Conservation (phyloP, 108 stramenopile species). For the Epipyxis sp. region DNA sequence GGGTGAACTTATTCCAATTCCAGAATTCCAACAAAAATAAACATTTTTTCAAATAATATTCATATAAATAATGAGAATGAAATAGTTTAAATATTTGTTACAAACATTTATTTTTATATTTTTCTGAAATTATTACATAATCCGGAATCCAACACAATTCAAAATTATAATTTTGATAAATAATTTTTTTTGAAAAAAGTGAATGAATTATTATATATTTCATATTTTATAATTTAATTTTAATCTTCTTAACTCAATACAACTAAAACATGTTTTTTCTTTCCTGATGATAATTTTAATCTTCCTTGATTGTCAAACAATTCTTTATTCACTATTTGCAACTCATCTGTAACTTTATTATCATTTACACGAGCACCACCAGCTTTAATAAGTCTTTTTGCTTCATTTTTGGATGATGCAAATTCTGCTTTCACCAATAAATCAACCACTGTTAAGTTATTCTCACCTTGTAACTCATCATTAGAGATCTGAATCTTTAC, state of each 20-base stretch:
- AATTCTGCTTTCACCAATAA: constrained; percentile 72
- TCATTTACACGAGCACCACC: constrained; percentile 66
- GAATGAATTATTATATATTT: not conserved
- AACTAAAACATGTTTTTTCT: constrained; percentile 57
- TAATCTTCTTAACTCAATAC: not conserved
- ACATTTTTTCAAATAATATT: too few species aligned
- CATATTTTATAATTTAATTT: not conserved
- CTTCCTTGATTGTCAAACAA: constrained; percentile 38
- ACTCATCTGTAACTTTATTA: constrained; percentile 40
- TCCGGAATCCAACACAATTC: too few species aligned
- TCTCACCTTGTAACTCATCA: constrained; percentile 17
- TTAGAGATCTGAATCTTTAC: constrained; percentile 43
- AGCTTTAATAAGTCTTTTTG: constrained; percentile 80
- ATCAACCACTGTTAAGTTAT: constrained; percentile 63
- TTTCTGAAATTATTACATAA: too few species aligned
- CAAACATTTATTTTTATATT: too few species aligned
- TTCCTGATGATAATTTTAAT: constrained; percentile 54
- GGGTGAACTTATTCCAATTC: too few species aligned
- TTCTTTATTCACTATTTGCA: constrained; percentile 17
- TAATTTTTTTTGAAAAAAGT: not conserved
- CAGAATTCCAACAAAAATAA: too few species aligned
- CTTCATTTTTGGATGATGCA: constrained; percentile 82
- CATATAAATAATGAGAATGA: too few species aligned
- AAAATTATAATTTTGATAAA: too few species aligned
- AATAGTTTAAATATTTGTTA: too few species aligned